phyloP scores from a whole-genome alignment of 192 early-diverging fungal genomes.

The Dissophora globulifera region DNA sequence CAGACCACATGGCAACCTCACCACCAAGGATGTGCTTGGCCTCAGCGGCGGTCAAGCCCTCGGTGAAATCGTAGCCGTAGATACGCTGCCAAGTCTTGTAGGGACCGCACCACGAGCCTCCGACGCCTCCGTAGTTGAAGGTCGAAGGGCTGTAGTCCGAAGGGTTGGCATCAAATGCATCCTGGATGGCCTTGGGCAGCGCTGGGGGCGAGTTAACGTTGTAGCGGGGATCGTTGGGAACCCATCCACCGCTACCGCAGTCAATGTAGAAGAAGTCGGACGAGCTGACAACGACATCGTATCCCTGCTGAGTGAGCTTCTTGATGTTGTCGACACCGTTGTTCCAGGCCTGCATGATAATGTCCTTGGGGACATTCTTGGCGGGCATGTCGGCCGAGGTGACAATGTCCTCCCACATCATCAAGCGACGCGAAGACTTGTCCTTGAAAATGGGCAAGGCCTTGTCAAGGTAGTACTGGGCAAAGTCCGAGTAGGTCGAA shows the following conservation, averaged over 20 bases:
- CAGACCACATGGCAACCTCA: slow-evolving; percentile 78
- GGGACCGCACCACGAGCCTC: slow-evolving; percentile 78
- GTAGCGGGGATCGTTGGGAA: slow-evolving; percentile 67
- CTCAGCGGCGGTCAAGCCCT: slow-evolving; percentile 63
- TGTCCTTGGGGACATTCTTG: slow-evolving; percentile 62
- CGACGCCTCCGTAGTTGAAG: slow-evolving; percentile 56
- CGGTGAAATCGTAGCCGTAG: slow-evolving; percentile 72
- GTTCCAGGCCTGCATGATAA: slow-evolving; percentile 77
- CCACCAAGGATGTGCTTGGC: slow-evolving; percentile 72
- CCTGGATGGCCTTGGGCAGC: slow-evolving; percentile 33
- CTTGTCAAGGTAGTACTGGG: slow-evolving; percentile 63
- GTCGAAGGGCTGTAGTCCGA: slow-evolving; percentile 26
- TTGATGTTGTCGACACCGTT: slow-evolving; percentile 63
- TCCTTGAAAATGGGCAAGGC: slow-evolving; percentile 60
- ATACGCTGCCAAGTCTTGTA: slow-evolving; percentile 81
- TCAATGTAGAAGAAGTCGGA: slow-evolving; percentile 77
- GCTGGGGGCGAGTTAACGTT: slow-evolving; percentile 49
- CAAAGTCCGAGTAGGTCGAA: slow-evolving; percentile 50
- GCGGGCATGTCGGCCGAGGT: slow-evolving; percentile 48
- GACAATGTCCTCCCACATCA: slow-evolving; percentile 84
- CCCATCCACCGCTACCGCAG: slow-evolving; percentile 78
- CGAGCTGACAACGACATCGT: slow-evolving; percentile 71
- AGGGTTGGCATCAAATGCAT: slow-evolving; percentile 34
- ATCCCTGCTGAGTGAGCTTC: slow-evolving; percentile 64
- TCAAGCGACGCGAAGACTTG: slow-evolving; percentile 58